These are phyloP conservation scores for Populus hybrid DNA, from an alignment of 441 rosid genomes.

Conservation along the genomic window DNA sequence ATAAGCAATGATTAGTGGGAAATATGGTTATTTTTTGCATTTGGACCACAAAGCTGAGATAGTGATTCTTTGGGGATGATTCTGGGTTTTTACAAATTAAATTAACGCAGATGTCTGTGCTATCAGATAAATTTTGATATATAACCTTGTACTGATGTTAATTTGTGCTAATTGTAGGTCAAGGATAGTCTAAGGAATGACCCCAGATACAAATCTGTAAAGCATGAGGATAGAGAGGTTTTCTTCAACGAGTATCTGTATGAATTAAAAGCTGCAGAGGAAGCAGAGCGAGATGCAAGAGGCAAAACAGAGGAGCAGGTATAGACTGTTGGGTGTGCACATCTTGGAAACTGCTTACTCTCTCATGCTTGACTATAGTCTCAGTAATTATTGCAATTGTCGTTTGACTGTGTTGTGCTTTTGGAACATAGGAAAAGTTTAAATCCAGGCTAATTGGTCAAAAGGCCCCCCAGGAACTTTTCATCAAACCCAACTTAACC, in stretches of 20 bases:
- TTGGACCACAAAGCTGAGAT: neutral
- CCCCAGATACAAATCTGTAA: slow-evolving; percentile 73
- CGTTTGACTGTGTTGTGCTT: neutral
- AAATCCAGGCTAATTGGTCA: too few species aligned
- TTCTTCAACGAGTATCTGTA: slow-evolving; percentile 70
- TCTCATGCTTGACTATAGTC: neutral
- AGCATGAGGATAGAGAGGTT: slow-evolving; percentile 80
- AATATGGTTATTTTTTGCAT: neutral
- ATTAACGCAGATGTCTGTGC: neutral
- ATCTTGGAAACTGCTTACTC: slow-evolving; percentile 1
- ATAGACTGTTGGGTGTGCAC: slow-evolving; percentile 2
- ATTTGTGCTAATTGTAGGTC: slow-evolving; percentile 45
- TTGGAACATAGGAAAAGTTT: neutral
- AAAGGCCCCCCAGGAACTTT: too few species aligned
- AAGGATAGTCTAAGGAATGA: slow-evolving; percentile 87
- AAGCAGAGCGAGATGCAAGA: slow-evolving; percentile 65
- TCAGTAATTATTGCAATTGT: neutral
- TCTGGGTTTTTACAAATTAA: neutral
- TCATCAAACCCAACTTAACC: too few species aligned
- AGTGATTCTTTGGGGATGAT: neutral
- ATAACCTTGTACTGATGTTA: neutral
- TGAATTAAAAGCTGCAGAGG: slow-evolving; percentile 70
- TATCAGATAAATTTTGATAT: neutral
- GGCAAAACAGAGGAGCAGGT: slow-evolving; percentile 88
- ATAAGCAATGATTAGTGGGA: neutral